Evolutionary conservation across 73 alveolate genomes (phyloP), one percentile per base, ranked within the genome.

Genomic region (Blepharisma japonicum): DNA sequence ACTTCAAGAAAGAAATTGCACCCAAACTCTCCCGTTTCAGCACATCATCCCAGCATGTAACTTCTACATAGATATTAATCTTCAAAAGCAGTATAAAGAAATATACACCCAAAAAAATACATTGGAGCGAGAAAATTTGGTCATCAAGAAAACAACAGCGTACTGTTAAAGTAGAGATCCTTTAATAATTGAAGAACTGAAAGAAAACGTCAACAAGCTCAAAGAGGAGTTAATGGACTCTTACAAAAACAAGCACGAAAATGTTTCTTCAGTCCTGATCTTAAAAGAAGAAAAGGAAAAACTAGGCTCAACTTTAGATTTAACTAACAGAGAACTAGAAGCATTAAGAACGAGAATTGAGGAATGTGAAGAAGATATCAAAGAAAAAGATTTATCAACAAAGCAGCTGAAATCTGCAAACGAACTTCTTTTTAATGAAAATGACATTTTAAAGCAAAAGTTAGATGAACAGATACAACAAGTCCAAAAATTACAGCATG

Each of bases 401-500:
- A 61, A 61, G 23, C 38, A 61, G 18, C 47, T 61, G 47, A 61
- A 61, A 25, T 61, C 74, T 20, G 74, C 23, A 25, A 61, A 61
- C 74, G 74, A 61, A 14, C 47, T 18, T 25, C 74, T 61, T 61
- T 20, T 39, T 39, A 61, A n/a, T 14, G 14, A n/a, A 20, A 61
- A 61, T 25, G 50, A 20, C 18, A 5, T 2, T 2, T 25, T 20
- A n/a, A 25, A 61, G 47, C 18, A 18, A 0, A 61, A 61, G 5
- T 14, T 61, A 14, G 47, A 61, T 9, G 47, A 25, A 2, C 39
- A 14, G 11, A 61, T 32, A 23, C 77, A 81, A 54, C 42, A 80
- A 71, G 72, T 79, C 32, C 54, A 55, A 55, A 82, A 77, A 7
- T 72, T 76, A 21, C 54, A 68, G 6, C 25, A 46, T 5, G 89